Conservation (phyloP, 2,329 filamentous ascomycete genomes). For the Xylariaceae sp. region DNA sequence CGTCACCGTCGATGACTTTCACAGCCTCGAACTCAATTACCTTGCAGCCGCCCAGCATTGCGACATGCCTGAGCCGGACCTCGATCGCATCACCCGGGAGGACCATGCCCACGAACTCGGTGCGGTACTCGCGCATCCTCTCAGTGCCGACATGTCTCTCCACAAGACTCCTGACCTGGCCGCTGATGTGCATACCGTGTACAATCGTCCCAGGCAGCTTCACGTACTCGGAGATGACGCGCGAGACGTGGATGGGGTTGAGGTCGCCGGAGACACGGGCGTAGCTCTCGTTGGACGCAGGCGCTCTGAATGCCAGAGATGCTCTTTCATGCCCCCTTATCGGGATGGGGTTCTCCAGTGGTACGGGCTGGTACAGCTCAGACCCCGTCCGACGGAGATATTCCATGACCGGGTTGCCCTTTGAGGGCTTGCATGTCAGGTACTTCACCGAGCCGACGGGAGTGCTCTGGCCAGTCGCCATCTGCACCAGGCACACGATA, state of each 20-base stretch:
- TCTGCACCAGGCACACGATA: conserved; percentile 85
- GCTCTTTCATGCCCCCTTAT: conserved; percentile 91
- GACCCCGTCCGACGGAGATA: conserved; percentile 89
- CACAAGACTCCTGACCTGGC: conserved; percentile 88
- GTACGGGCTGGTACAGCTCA: conserved; percentile 89
- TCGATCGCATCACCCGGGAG: conserved; percentile 92
- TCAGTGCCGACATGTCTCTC: conserved; percentile 98
- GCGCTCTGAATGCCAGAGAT: conserved; percentile 80
- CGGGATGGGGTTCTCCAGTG: conserved; percentile 96
- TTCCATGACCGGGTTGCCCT: conserved; percentile 94
- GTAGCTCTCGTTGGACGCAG: conserved; percentile 97
- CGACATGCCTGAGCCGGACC: conserved; percentile 91
- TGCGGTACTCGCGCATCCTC: conserved; percentile 94
- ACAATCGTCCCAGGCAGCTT: conserved; percentile 96
- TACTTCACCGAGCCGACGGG: conserved; percentile 98
- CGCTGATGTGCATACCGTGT: conserved; percentile 98
- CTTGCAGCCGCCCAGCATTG: conserved; percentile 97
- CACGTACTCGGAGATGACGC: conserved; percentile 93
- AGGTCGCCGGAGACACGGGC: conserved; percentile 96
- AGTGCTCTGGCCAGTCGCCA: conserved; percentile 96
- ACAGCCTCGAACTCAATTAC: conserved; percentile 99
- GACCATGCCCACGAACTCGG: conserved; percentile 96
- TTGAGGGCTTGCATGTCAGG: conserved; percentile 79
- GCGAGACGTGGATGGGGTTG: conserved; percentile 97
- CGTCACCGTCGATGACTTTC: conserved; percentile 86